Evolutionary conservation across 768 basidiomycete species (phyloP).

Genomic region (Agaricus bisporus): DNA sequence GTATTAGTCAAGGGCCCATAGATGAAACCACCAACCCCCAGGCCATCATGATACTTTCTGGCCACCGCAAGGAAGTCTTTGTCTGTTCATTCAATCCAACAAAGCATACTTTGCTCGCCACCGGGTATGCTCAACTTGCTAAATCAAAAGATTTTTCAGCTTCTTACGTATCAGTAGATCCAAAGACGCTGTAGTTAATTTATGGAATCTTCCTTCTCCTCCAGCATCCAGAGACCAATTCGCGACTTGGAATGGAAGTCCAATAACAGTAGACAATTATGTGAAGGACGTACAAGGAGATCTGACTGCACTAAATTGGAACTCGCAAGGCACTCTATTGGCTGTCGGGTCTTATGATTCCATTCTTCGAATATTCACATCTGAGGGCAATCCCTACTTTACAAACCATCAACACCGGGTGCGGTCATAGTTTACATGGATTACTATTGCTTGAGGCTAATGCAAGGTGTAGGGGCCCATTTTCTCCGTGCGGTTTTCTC

Average conservation of each 20-base stretch:
- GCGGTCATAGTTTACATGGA: constrained; percentile 17
- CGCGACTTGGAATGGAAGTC: constrained; percentile 25
- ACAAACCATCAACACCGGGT: constrained; percentile 62
- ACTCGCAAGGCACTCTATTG: constrained; percentile 60
- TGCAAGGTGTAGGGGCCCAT: constrained; percentile 60
- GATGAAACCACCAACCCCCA: constrained; percentile 36
- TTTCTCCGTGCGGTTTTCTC: constrained; percentile 75
- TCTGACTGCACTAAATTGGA: constrained; percentile 77
- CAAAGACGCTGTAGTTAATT: constrained; percentile 66
- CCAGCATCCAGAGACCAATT: constrained; percentile 24
- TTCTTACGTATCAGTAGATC: constrained; percentile 39
- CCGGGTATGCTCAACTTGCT: constrained; percentile 47
- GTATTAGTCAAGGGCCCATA: constrained; percentile 27
- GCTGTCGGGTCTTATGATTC: constrained; percentile 78
- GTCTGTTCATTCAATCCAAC: constrained; percentile 76
- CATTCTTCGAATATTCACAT: constrained; percentile 61
- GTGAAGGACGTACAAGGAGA: constrained; percentile 46
- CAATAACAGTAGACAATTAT: constrained; percentile 44
- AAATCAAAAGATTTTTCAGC: background rate
- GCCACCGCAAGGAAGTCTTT: constrained; percentile 72
- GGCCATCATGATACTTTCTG: constrained; percentile 41
- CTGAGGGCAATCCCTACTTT: constrained; percentile 57
- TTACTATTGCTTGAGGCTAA: constrained; percentile 16
- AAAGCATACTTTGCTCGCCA: constrained; percentile 52
- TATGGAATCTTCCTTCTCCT: constrained; percentile 60